Evolutionary conservation across 2,329 filamentous ascomycete species (phyloP), one percentile per base, ranked within the genome.

Genomic region (Aureobasidium namibiae): DNA sequence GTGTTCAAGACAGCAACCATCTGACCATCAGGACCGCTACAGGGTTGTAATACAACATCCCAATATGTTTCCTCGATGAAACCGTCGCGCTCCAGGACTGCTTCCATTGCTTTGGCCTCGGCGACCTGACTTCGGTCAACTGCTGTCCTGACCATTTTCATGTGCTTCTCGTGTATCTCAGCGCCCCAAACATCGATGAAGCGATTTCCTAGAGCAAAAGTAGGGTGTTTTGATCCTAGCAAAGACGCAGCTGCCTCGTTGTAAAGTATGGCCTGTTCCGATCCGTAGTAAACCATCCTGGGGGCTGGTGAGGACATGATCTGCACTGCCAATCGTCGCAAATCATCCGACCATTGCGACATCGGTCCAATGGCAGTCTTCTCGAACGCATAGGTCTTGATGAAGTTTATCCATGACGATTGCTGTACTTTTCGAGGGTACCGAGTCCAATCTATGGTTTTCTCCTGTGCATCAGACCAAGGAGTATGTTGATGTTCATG

Each of bases 171-270:
- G 9, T 59, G 45, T n/a, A 59, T 59, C 6, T 59, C 56, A 34
- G 45, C 34, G 10, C 56, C 56, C 49, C 58, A 62, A 18, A 62
- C 57, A 21, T 60, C 61, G 11, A 53, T 44, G 21, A 48, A 59
- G 42, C 66, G 69, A 13, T 34, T 60, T 18, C 61, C 61, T 10
- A 63, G 31, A 10, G 61, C 57, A 3, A 59, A 49, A 11, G 9
- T 52, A 4, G 60, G 63, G 24, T 73, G 70, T 18, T 70, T 63
- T 0, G 56, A 42, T 4, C 68, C 67, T 9, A 73, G 63, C 4
- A 74, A 53, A 41, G 69, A 62, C 13, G 71, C 63, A 23, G 71
- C 72, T 0, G 66, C 62, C 39, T 72, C 68, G 29, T 74, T 74
- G 63, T 72, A 72, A 9, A 73, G 53, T 65, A 73, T 71, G 33